phyloP scores from a whole-genome alignment of 2,329 filamentous ascomycete species.

The Remersonia thermophila region DNA sequence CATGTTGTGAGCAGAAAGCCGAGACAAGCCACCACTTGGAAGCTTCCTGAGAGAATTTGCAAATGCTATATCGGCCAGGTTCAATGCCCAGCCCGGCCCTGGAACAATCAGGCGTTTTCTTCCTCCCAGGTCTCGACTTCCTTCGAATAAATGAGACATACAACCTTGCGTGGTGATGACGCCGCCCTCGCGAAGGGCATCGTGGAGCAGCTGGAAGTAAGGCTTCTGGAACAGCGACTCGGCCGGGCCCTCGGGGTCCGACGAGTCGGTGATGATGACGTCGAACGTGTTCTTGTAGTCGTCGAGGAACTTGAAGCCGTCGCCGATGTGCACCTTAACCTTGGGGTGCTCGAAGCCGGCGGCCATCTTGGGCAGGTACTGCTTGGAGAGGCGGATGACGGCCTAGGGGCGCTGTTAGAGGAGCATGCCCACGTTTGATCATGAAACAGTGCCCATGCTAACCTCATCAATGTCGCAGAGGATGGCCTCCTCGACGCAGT shows the following conservation, averaged over 20 bases:
- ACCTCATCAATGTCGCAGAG: slow-evolving; percentile 98
- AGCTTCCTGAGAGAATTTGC: slow-evolving; percentile 15
- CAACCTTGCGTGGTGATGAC: slow-evolving; percentile 99
- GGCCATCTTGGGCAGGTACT: slow-evolving; percentile 91
- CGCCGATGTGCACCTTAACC: slow-evolving; percentile 82
- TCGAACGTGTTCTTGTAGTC: slow-evolving; percentile 97
- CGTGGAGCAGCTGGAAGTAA: slow-evolving; percentile 90
- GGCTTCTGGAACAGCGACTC: slow-evolving; percentile 97
- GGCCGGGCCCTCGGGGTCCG: slow-evolving; percentile 91
- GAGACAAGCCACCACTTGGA: slow-evolving; percentile 19
- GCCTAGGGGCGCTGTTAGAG: slow-evolving; percentile 44
- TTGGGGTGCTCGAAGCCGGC: slow-evolving; percentile 90
- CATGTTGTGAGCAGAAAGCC: slow-evolving; percentile 7
- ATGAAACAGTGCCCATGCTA: slow-evolving; percentile 17
- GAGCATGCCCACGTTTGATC: background rate
- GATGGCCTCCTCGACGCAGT: slow-evolving; percentile 86
- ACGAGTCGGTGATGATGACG: slow-evolving; percentile 98
- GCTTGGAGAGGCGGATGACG: slow-evolving; percentile 95
- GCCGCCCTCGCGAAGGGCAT: slow-evolving; percentile 84
- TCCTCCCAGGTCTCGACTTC: slow-evolving; percentile 18
- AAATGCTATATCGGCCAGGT: slow-evolving; percentile 21
- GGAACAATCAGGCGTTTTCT: slow-evolving; percentile 12
- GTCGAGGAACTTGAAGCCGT: slow-evolving; percentile 97
- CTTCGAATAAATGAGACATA: slow-evolving; percentile 62
- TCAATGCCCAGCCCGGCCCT: slow-evolving; percentile 16